Percentiles rank a stretch among this genome's conserved stretches.
Conservation (phyloP, 805 yeast genomes). For the Starmerella riodocensis region DNA sequence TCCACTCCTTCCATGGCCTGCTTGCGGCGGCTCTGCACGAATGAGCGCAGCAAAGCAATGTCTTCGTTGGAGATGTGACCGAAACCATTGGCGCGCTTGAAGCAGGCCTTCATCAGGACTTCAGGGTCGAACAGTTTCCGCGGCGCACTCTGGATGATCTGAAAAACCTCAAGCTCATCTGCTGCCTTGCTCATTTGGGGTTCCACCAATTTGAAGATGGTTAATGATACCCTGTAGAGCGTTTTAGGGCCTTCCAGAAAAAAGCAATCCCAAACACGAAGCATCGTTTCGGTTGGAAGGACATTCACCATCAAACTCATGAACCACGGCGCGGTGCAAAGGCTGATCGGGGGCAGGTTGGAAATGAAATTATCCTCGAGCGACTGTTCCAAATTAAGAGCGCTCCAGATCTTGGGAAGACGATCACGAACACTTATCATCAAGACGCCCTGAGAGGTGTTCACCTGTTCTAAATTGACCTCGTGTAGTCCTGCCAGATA, state of each 20-base stretch:
- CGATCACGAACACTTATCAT: constrained; percentile 77
- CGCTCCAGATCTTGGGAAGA: constrained; percentile 67
- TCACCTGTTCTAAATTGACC: constrained; percentile 81
- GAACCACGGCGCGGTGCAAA: constrained; percentile 95
- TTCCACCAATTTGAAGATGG: constrained; percentile 64
- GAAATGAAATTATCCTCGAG: constrained; percentile 38
- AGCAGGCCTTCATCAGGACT: constrained; percentile 56
- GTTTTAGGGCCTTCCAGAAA: constrained; percentile 87
- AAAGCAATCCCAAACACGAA: constrained; percentile 88
- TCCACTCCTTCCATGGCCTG: constrained; percentile 10
- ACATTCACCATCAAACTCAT: constrained; percentile 93
- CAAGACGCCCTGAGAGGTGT: constrained; percentile 85
- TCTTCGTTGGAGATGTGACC: constrained; percentile 74
- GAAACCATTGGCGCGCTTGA: constrained; percentile 55
- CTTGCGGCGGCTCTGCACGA: constrained; percentile 42
- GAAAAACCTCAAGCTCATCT: constrained; percentile 56
- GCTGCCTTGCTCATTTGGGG: constrained; percentile 39
- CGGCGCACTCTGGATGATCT: constrained; percentile 73
- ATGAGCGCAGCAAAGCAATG: constrained; percentile 60
- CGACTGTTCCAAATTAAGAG: constrained; percentile 34
- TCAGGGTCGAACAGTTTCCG: constrained; percentile 41
- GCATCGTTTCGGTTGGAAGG: constrained; percentile 73
- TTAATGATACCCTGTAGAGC: constrained; percentile 66
- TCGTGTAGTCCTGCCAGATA: constrained; percentile 88
- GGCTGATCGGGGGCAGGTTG: constrained; percentile 76